Evolutionary conservation across 345 rosid genomes (phyloP).

Genomic region (Chamaenerion angustifolium): DNA sequence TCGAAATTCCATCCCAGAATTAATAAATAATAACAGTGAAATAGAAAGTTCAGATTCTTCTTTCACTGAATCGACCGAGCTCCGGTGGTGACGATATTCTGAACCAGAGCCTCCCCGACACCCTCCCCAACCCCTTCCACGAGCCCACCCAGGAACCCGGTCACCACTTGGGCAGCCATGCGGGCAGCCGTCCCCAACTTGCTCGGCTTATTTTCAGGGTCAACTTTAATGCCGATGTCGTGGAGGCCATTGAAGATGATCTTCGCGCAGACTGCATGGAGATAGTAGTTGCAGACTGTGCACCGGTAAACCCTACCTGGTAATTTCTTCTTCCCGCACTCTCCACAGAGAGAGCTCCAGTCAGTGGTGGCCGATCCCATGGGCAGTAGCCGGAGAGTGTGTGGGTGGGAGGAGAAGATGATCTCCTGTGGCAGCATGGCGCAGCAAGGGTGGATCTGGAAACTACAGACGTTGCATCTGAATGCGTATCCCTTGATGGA

Average conservation of each 20-base stretch:
- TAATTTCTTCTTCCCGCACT: slow-evolving; percentile 51
- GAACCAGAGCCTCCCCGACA: slow-evolving; percentile 21
- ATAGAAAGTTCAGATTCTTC: neutral
- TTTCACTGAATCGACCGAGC: neutral
- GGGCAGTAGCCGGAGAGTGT: slow-evolving; percentile 42
- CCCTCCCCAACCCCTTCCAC: slow-evolving; percentile 72
- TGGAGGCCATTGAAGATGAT: slow-evolving; percentile 57
- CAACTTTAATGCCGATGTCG: slow-evolving; percentile 34
- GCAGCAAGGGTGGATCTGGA: slow-evolving; percentile 89
- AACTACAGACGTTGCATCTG: slow-evolving; percentile 55
- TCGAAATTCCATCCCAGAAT: no score
- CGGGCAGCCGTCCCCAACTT: slow-evolving; percentile 47
- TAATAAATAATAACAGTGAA: no score
- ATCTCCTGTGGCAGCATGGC: slow-evolving; percentile 56
- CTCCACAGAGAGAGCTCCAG: slow-evolving; percentile 29
- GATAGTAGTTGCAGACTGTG: slow-evolving; percentile 53
- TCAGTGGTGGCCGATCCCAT: slow-evolving; percentile 10
- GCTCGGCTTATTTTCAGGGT: slow-evolving; percentile 29
- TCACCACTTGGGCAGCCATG: slow-evolving; percentile 49
- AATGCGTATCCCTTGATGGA: slow-evolving; percentile 53
- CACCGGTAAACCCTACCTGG: slow-evolving; percentile 54
- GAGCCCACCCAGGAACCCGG: slow-evolving; percentile 62
- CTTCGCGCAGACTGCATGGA: slow-evolving; percentile 80
- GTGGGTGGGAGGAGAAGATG: slow-evolving; percentile 43
- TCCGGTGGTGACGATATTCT: slow-evolving; percentile 25